Percentiles rank a stretch among this genome's conserved stretches.
These are phyloP conservation scores for Boletus huronensis DNA, from an alignment of 768 basidiomycete genomes.

Conservation along the genomic window DNA sequence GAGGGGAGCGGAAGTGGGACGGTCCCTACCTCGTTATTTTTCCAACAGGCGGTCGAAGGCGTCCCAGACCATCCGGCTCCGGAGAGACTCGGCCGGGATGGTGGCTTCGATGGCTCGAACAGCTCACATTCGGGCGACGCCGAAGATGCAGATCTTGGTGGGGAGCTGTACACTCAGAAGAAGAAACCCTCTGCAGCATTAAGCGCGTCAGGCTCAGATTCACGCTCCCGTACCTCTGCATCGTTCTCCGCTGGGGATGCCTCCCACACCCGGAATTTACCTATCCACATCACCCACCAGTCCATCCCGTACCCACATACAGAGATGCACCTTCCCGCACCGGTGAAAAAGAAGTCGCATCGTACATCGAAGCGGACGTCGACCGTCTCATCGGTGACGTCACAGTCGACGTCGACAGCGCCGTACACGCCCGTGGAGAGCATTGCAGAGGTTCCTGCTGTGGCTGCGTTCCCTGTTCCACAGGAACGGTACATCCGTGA, in stretches of 20 bases:
- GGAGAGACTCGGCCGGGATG: conserved; percentile 1
- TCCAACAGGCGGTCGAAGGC: neutral
- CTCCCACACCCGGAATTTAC: conserved; percentile 20
- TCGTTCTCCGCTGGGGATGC: conserved; percentile 36
- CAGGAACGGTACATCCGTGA: conserved; percentile 33
- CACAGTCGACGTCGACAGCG: conserved; percentile 47
- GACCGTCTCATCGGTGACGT: conserved; percentile 38
- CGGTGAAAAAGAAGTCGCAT: conserved; percentile 18
- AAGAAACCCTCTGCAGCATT: conserved; percentile 28
- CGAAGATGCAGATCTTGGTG: conserved; percentile 61
- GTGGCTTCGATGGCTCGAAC: conserved; percentile 5
- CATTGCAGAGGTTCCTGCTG: conserved; percentile 26
- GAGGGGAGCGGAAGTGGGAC: conserved; percentile 47
- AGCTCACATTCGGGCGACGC: conserved; percentile 30
- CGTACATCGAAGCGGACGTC: conserved; percentile 32
- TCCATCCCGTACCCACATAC: conserved; percentile 27
- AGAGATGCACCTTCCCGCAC: conserved; percentile 25
- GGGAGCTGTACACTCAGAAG: conserved; percentile 47
- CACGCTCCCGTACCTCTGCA: conserved; percentile 58
- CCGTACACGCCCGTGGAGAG: conserved; percentile 36
- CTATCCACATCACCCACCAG: conserved; percentile 25
- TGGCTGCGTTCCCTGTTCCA: conserved; percentile 25
- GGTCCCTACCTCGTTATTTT: neutral
- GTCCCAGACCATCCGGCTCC: conserved; percentile 5
- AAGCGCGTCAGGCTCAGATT: conserved; percentile 49